Conservation (phyloP, 441 rosid genomes). For the Omphalea diandra region DNA sequence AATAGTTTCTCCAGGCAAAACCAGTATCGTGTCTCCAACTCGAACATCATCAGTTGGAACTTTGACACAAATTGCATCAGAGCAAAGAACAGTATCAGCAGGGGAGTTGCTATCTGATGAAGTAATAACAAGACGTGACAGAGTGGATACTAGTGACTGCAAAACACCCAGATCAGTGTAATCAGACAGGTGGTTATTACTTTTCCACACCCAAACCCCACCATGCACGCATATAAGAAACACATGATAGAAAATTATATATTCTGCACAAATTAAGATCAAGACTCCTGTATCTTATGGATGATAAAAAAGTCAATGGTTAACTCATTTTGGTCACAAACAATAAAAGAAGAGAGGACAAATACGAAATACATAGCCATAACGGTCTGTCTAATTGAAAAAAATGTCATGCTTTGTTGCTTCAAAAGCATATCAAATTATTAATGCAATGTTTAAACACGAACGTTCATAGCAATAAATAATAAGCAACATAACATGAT, state of each 20-base stretch:
- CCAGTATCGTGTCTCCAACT: conserved; percentile 81
- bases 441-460: background rate
- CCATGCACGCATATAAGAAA: no score
- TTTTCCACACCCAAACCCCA: no score
- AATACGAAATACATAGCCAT: no score
- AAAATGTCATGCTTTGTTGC: background rate
- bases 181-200: conserved; percentile 13
- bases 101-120: conserved; percentile 60
- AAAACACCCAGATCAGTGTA: conserved; percentile 31
- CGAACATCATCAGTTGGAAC: conserved; percentile 88
- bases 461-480: background rate
- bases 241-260: background rate
- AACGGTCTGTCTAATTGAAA: no score
- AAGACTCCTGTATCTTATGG: no score
- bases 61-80: conserved; percentile 78
- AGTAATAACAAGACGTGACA: conserved; percentile 79
- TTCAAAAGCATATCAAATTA: background rate
- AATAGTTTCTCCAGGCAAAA: conserved; percentile 93
- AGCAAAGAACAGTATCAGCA: conserved; percentile 61
- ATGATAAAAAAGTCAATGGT: no score
- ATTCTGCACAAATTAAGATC: background rate
- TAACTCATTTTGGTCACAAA: no score
- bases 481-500: no score
- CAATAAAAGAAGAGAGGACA: no score
- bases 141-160: conserved; percentile 90